Evolutionary conservation across 495 filamentous ascomycete species (phyloP), one percentile per base, ranked within the genome.

Genomic region (Lophiostoma macrostomum): DNA sequence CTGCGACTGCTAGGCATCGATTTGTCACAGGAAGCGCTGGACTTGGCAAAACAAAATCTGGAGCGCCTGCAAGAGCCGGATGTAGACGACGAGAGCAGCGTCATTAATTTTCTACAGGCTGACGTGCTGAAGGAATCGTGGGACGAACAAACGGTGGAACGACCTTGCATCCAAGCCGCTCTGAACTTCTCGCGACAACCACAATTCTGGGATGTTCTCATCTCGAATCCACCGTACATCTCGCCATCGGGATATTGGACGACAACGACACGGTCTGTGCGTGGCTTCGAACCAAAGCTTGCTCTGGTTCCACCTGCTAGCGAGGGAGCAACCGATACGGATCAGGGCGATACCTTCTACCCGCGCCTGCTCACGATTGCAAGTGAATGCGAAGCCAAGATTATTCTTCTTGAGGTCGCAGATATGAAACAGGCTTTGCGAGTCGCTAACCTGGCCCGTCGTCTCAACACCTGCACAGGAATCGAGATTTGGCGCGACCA

Each of bases 191-290:
- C 14, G 20, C 35, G 22, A 18, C 35, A 45, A 27, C 60, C 49
- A 10, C 16, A 16, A 7, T 50, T 55, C 41, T 81, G 77, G 50
- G 86, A 95, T 56, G 64, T 98, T n/a, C 65, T 98, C 0, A 80
- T 90, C 27, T 81, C 85, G 4, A 98, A 98, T 68, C 93, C 93
- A 10, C 93, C 93, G 0, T 97, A 98, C 67, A 85, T 98, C 39
- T 91, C 90, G 10, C 64, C 66, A 0, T 14, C 43, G 0, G 72
- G 74, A 1, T 94, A 86, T 58, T 55, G 60, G 1, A 70, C 64
- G 10, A 76, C 73, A 2, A 79, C 73, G 0, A 71, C 76, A 0
- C 80, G 85, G 37, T 87, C 83, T 22, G 93, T 97, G 22, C 76
- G 91, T 3, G 80, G 78, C 16, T 87, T 78, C 65, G 93, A 98